phyloP scores from a whole-genome alignment of 2,329 filamentous ascomycete species.

The Venturiaceae sp. region DNA sequence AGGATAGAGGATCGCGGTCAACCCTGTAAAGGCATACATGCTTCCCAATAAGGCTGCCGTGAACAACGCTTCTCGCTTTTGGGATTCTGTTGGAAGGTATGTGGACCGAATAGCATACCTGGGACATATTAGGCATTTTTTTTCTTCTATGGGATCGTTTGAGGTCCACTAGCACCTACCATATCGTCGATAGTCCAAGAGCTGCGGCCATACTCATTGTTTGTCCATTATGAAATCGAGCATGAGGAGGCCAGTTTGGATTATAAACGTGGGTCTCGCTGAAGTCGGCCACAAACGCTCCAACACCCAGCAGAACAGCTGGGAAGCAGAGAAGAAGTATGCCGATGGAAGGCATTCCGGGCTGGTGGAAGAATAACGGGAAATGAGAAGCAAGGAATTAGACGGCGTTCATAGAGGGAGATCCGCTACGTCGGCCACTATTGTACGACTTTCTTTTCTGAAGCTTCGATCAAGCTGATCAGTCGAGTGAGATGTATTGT shows the following conservation, averaged over 20 bases:
- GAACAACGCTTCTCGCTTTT: slow-evolving; percentile 12
- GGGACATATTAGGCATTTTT: too few relatives aligned
- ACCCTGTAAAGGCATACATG: slow-evolving; percentile 34
- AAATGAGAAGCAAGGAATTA: too few relatives aligned
- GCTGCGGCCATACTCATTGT: slow-evolving; percentile 20
- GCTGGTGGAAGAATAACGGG: too few relatives aligned
- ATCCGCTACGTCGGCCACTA: too few relatives aligned
- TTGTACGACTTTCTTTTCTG: too few relatives aligned
- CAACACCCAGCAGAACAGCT: slow-evolving; percentile 21
- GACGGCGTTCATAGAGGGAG: too few relatives aligned
- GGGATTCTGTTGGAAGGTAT: not conserved
- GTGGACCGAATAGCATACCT: slow-evolving; percentile 4
- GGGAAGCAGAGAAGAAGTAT: slow-evolving; percentile 20
- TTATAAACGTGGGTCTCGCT: slow-evolving; percentile 38
- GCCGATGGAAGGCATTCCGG: slow-evolving; percentile 12
- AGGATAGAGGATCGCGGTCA: slow-evolving; percentile 37
- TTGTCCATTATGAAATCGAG: slow-evolving; percentile 23
- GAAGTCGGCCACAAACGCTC: slow-evolving; percentile 25
- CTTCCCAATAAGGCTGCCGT: slow-evolving; percentile 28
- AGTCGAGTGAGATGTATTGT: too few relatives aligned
- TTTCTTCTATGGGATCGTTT: too few relatives aligned
- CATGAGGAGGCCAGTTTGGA: slow-evolving; percentile 40
- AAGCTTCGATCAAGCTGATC: too few relatives aligned
- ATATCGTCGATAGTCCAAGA: slow-evolving; percentile 14
- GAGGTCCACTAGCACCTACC: not conserved